A percentile compares a stretch with the other conserved stretches of the same genome.
These are phyloP conservation scores for Speleostelium caveatum DNA, from an alignment of 78 protist species.

Conservation along the genomic window DNA sequence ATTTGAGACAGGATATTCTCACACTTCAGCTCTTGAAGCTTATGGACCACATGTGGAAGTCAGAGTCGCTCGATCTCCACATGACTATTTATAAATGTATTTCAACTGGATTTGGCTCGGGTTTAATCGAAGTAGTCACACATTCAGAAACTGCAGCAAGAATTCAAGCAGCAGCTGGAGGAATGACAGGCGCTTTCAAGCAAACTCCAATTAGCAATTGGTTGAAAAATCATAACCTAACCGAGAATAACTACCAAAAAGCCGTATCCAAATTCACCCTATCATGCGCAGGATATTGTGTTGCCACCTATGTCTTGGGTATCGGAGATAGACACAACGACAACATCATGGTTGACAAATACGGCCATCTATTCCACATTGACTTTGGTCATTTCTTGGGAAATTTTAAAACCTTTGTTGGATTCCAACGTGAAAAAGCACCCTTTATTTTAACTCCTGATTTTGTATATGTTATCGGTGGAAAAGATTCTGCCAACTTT, in stretches of 20 bases:
- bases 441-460: slow-evolving; percentile 98
- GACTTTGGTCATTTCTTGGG: slow-evolving; percentile 98
- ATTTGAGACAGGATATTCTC: slow-evolving; percentile 96
- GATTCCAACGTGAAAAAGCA: slow-evolving; percentile 93
- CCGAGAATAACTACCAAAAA: slow-evolving; percentile 37
- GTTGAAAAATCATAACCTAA: slow-evolving; percentile 84
- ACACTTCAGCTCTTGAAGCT: slow-evolving; percentile 93
- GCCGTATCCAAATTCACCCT: slow-evolving; percentile 85
- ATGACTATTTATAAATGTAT: slow-evolving; percentile 86
- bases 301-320: slow-evolving; percentile 98
- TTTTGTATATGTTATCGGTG: slow-evolving; percentile 91
- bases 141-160: slow-evolving; percentile 91
- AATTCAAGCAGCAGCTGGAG: slow-evolving; percentile 88
- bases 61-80: slow-evolving; percentile 87
- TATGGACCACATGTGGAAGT: slow-evolving; percentile 93
- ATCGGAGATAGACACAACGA: slow-evolving; percentile 99
- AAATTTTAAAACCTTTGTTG: slow-evolving; percentile 86
- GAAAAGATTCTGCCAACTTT: slow-evolving; percentile 78
- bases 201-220: slow-evolving; percentile 85
- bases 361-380: slow-evolving; percentile 96
- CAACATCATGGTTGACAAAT: slow-evolving; percentile 88
- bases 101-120: slow-evolving; percentile 88
- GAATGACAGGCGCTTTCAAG: slow-evolving; percentile 90
- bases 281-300: slow-evolving; percentile 96
- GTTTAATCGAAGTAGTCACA: slow-evolving; percentile 94